phyloP scores from a whole-genome alignment of 1,284 basidiomycete genomes.

The Takashimella koratensis region DNA sequence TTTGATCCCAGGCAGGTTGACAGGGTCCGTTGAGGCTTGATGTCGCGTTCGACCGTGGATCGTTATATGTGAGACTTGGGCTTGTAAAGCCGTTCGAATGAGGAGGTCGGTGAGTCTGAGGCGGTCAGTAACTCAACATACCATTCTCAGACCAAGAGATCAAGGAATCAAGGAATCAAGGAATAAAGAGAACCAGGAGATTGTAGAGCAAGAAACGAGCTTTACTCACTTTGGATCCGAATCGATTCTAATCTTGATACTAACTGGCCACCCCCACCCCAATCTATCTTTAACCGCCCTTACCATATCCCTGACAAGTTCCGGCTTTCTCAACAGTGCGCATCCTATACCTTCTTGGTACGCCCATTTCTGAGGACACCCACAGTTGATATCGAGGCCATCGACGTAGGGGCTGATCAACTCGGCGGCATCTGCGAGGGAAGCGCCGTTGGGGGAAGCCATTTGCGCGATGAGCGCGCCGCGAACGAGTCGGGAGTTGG shows the following conservation, averaged over 20 bases:
- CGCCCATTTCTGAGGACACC: slow-evolving; percentile 56
- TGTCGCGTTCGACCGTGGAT: slow-evolving; percentile 59
- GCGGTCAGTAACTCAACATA: background rate
- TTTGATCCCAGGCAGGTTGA: slow-evolving; percentile 53
- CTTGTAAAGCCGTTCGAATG: slow-evolving; percentile 50
- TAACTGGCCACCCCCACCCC: slow-evolving; percentile 56
- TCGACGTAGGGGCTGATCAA: slow-evolving; percentile 54
- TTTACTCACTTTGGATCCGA: slow-evolving; percentile 49
- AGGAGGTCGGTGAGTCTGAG: slow-evolving; percentile 54
- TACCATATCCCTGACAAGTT: slow-evolving; percentile 57
- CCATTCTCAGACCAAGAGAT: background rate
- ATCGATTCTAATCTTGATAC: slow-evolving; percentile 60
- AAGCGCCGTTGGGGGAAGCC: slow-evolving; percentile 53
- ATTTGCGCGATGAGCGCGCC: slow-evolving; percentile 58
- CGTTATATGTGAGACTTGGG: slow-evolving; percentile 51
- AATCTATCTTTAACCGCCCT: slow-evolving; percentile 54
- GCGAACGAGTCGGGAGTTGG: slow-evolving; percentile 44
- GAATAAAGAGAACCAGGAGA: background rate
- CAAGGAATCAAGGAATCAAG: background rate
- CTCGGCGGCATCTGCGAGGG: slow-evolving; percentile 58
- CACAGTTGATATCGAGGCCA: slow-evolving; percentile 59
- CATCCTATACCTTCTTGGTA: slow-evolving; percentile 58
- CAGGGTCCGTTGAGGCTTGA: slow-evolving; percentile 55
- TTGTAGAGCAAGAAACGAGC: too few species aligned
- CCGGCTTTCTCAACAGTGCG: slow-evolving; percentile 57